A percentile compares a stretch with the other conserved stretches of the same genome.
These are phyloP conservation scores for Mycena crocata DNA, from an alignment of 768 basidiomycete genomes.

Conservation along the genomic window DNA sequence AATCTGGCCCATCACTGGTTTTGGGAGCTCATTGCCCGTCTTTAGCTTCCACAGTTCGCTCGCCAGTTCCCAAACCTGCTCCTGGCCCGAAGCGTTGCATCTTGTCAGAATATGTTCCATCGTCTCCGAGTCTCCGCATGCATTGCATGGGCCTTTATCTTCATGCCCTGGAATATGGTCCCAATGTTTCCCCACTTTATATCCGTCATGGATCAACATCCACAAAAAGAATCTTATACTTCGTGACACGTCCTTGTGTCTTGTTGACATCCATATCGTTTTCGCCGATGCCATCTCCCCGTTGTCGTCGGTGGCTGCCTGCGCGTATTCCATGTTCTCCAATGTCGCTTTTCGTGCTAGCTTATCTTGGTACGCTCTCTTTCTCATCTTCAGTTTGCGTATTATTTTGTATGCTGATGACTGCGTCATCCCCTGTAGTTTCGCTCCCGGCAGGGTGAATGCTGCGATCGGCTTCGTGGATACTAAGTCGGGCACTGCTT, in stretches of 20 bases:
- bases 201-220: constrained; percentile 1
- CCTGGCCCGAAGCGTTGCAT: not conserved
- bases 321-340: not conserved
- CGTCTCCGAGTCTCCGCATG: not conserved
- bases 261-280: not conserved
- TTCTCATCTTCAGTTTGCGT: not conserved
- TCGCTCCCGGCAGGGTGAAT: not conserved
- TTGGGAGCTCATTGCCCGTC: not conserved
- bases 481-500: not conserved
- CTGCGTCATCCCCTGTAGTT: not conserved
- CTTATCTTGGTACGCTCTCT: not conserved
- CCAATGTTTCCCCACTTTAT: not conserved
- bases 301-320: not conserved
- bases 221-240: not conserved
- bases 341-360: not conserved
- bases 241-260: not conserved
- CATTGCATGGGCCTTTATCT: not conserved
- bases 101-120: not conserved
- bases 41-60: not conserved
- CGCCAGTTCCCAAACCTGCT: not conserved
- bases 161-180: not conserved
- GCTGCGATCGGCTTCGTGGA: not conserved
- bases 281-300: not conserved
- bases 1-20: too few relatives aligned
- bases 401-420: not conserved